Conservation (phyloP, 495 filamentous ascomycete species). For the Penicillium cinerascens region DNA sequence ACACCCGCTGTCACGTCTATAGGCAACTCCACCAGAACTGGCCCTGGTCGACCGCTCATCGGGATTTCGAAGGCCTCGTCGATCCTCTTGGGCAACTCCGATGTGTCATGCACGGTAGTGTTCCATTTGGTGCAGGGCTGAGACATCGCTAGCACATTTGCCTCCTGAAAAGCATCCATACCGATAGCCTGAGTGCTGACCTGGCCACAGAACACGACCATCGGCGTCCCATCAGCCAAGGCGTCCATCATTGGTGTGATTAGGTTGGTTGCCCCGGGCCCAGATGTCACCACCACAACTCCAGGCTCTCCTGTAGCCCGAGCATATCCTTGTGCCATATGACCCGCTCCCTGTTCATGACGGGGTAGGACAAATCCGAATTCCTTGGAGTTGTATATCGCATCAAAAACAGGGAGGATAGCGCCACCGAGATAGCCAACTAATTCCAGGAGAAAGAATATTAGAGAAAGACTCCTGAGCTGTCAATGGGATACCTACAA, state of each 20-base stretch:
- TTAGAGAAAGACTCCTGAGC: too few species aligned
- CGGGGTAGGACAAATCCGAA: constrained; percentile 60
- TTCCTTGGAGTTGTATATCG: constrained; percentile 59
- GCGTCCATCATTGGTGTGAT: constrained; percentile 63
- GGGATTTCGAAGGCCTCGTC: constrained; percentile 64
- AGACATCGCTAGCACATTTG: constrained; percentile 59
- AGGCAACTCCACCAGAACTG: constrained; percentile 59
- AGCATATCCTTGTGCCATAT: constrained; percentile 66
- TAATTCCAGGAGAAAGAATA: constrained; percentile 13
- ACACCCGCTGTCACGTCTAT: constrained; percentile 53
- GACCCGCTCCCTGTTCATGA: constrained; percentile 64
- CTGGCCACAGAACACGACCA: constrained; percentile 62
- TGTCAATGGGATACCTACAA: constrained; percentile 1
- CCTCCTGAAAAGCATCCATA: constrained; percentile 62
- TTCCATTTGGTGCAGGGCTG: constrained; percentile 67
- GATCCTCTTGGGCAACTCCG: constrained; percentile 55
- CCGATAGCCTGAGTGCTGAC: constrained; percentile 54
- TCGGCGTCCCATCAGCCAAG: constrained; percentile 57
- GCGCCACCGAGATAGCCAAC: constrained; percentile 48
- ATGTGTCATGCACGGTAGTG: constrained; percentile 58
- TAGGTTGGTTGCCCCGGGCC: constrained; percentile 62
- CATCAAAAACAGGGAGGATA: constrained; percentile 55
- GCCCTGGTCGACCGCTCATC: constrained; percentile 55
- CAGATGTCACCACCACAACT: constrained; percentile 61
- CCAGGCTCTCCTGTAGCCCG: constrained; percentile 56